These are phyloP conservation scores for Miscanthus sacchariflorus DNA, from an alignment of 202 grass and related monocot genomes.

Conservation along the genomic window DNA sequence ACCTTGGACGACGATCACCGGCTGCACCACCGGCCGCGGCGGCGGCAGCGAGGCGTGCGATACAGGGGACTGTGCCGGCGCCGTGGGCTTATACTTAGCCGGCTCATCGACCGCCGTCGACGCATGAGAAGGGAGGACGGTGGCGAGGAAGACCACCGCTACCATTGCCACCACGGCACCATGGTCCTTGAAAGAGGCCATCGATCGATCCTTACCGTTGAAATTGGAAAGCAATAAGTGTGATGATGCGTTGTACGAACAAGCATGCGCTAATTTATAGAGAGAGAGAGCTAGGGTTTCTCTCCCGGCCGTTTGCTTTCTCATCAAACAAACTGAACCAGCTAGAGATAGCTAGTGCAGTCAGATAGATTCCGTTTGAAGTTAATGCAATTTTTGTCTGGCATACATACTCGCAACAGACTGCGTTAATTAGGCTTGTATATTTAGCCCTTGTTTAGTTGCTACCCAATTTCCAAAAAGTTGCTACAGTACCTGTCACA, in stretches of 20 bases:
- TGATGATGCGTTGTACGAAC: background rate
- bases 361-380: slow-evolving; percentile 36
- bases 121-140: background rate
- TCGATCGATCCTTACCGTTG: slow-evolving; percentile 5
- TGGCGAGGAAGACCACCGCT: slow-evolving; percentile 16
- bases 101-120: slow-evolving; percentile 30
- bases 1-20: slow-evolving; percentile 61
- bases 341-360: background rate
- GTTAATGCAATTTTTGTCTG: slow-evolving; percentile 48
- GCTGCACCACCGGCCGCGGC: background rate
- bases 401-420: background rate
- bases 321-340: slow-evolving; percentile 35
- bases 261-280: slow-evolving; percentile 49
- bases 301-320: slow-evolving; percentile 36
- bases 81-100: background rate
- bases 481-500: too few species aligned
- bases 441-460: too few species aligned
- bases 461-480: too few species aligned
- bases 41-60: background rate
- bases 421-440: background rate
- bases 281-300: background rate
- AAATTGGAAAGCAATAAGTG: background rate
- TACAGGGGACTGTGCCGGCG: background rate
- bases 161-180: background rate
- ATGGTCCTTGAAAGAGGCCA: slow-evolving; percentile 36